These are phyloP conservation scores for Hirschfeldia incana DNA, from an alignment of 345 rosid species.

Conservation along the genomic window DNA sequence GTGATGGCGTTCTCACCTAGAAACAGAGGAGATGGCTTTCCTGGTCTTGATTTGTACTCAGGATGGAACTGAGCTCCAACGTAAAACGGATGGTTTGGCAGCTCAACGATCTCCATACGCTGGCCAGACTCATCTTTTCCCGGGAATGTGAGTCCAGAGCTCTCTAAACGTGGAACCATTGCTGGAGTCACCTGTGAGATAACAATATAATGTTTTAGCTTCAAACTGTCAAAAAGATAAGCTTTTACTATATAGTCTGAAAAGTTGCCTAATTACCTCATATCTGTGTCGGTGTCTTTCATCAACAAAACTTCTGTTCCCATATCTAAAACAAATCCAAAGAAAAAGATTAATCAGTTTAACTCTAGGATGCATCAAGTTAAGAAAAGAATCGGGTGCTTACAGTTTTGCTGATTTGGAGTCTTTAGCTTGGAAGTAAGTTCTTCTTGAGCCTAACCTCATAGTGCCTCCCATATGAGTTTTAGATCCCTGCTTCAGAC, in stretches of 20 bases:
- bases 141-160: conserved; percentile 74
- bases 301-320: conserved; percentile 62
- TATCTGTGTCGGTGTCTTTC: conserved; percentile 98
- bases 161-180: conserved; percentile 71
- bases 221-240: not conserved
- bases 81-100: conserved; percentile 70
- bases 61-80: conserved; percentile 95
- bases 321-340: conserved; percentile 54
- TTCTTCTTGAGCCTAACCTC: conserved; percentile 47
- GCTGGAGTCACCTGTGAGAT: conserved; percentile 77
- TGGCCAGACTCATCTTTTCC: conserved; percentile 86
- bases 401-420: conserved; percentile 44
- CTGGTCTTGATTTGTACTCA: conserved; percentile 93
- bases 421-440: conserved; percentile 40
- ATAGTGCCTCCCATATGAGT: conserved; percentile 48
- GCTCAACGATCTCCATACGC: conserved; percentile 89
- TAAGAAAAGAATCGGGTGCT: not conserved
- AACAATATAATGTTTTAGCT: conserved; percentile 10
- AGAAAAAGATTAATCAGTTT: not conserved
- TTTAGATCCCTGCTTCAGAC: conserved; percentile 36
- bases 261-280: conserved; percentile 52
- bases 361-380: conserved; percentile 11
- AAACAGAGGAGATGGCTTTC: conserved; percentile 86
- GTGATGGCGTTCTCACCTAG: conserved; percentile 53
- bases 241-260: not conserved